phyloP scores from a whole-genome alignment of 257 asterid genomes.

The Fraxinus quadrangulata region DNA sequence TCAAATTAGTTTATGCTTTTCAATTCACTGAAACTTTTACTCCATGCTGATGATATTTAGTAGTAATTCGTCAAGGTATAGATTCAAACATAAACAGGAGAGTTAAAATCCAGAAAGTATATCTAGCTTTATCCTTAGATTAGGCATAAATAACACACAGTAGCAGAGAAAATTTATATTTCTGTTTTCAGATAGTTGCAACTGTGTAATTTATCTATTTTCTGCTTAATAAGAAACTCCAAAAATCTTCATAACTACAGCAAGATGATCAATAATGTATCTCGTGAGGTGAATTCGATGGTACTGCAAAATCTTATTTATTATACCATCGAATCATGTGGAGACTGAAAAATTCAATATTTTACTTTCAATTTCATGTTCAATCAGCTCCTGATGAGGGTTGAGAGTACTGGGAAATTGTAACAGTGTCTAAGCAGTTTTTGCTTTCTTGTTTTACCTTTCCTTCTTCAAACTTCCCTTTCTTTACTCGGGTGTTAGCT shows the following conservation, averaged over 20 bases:
- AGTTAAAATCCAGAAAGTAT: not conserved
- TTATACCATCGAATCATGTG: not conserved
- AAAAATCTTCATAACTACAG: too few relatives aligned
- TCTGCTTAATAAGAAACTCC: too few relatives aligned
- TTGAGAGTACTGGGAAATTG: not conserved
- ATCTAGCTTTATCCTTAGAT: too few relatives aligned
- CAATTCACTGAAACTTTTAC: not conserved
- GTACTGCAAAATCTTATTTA: not conserved
- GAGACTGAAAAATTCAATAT: not conserved
- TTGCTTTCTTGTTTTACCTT: not conserved
- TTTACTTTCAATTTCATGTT: not conserved
- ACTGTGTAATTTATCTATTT: too few relatives aligned
- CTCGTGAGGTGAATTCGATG: not conserved
- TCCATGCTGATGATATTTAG: not conserved
- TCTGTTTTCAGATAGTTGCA: too few relatives aligned
- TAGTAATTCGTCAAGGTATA: not conserved
- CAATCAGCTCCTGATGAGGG: not conserved
- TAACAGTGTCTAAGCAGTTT: not conserved
- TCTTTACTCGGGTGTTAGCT: not conserved
- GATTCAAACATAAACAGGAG: not conserved
- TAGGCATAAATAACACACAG: too few relatives aligned
- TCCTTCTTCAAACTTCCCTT: not conserved
- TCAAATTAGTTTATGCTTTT: not conserved
- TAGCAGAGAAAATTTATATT: too few relatives aligned
- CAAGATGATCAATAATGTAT: too few relatives aligned